Evolutionary conservation across 169 alveolate genomes (phyloP), one percentile per base, ranked within the genome.

Genomic region (Eimeria brunetti): DNA sequence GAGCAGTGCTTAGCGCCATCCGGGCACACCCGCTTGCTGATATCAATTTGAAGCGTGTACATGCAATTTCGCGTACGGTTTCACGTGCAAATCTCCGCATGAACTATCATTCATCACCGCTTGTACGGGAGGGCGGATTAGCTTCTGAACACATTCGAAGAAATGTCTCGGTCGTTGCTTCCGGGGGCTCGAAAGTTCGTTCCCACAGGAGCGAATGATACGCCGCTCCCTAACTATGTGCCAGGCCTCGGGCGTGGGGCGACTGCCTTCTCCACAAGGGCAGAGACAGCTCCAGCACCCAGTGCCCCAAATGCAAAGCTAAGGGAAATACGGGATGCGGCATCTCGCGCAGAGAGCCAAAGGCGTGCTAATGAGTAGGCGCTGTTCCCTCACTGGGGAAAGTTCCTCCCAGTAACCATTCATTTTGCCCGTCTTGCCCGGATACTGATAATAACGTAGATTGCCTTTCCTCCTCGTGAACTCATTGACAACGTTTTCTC

Each of bases 221-320:
- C 91, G 1, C 96, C 96, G 27, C 67, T 44, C 46, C 71, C 88
- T 18, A 80, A 51, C 89, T 92, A 92, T 84, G 96, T 92, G 22
- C 86, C 89, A n/a, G 96, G 96, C 51, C 78, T 92, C 27, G 96
- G 96, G 83, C 85, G 96, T 8, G 96, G 96, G 4, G 96, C 96
- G 22, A 69, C 88, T 71, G 51, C 93, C 88, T 92, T 92, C 80
- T 44, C 96, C n/a, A 92, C 96, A 24, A 51, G 96, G 44, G 96
- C 96, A 33, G 96, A 92, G 96, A 83, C 92, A 22, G 92, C 91
- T 67, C 96, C 96, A 0, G 92, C 91, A 84, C 91, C 88, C 44
- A 78, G 38, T 30, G 60, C 62, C 3, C 44, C 94, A 88, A 58
- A 83, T 53, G 62, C 58, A 30, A 75, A 89, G 46, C 94, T 91